phyloP scores from a whole-genome alignment of 2,329 filamentous ascomycete species.

The Chaetomium sp. region DNA sequence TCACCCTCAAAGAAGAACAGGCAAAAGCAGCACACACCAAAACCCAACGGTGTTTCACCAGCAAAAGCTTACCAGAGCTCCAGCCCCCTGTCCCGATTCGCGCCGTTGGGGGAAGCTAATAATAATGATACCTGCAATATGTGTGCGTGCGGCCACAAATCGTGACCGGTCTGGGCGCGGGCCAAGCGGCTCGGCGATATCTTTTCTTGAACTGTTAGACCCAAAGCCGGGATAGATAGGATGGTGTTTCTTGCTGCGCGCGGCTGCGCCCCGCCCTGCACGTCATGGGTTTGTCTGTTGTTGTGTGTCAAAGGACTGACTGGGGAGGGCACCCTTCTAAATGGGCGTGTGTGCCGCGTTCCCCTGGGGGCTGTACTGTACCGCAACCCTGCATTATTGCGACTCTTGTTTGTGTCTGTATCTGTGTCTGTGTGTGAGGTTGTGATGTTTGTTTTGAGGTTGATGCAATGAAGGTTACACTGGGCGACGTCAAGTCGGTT shows the following conservation, averaged over 20 bases:
- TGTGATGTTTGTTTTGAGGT: constrained; percentile 9
- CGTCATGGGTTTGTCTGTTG: constrained; percentile 3
- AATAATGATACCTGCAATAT: constrained; percentile 8
- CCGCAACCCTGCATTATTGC: constrained; percentile 2
- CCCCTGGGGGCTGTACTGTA: neutral
- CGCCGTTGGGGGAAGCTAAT: constrained; percentile 13
- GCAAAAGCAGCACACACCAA: constrained; percentile 2
- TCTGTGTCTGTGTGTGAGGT: neutral
- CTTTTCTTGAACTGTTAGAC: neutral
- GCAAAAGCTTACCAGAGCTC: neutral
- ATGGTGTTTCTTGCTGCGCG: neutral
- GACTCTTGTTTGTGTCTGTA: neutral
- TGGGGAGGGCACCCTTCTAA: constrained; percentile 11
- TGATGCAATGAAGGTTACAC: constrained; percentile 24
- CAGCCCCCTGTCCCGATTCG: neutral
- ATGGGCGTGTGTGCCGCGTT: constrained; percentile 8
- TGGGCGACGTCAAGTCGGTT: constrained; percentile 24
- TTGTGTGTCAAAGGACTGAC: neutral
- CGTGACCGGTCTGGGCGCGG: neutral
- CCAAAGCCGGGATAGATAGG: neutral
- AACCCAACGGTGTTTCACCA: constrained; percentile 16
- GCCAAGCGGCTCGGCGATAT: neutral
- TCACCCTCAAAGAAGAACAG: constrained; percentile 4
- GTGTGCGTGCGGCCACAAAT: neutral
- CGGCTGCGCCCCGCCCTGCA: constrained; percentile 8